A percentile compares a stretch with the other conserved stretches of the same genome.
Evolutionary conservation across 352 stramenopile genomes (phyloP).

Genomic region (Pythium aphanidermatum): DNA sequence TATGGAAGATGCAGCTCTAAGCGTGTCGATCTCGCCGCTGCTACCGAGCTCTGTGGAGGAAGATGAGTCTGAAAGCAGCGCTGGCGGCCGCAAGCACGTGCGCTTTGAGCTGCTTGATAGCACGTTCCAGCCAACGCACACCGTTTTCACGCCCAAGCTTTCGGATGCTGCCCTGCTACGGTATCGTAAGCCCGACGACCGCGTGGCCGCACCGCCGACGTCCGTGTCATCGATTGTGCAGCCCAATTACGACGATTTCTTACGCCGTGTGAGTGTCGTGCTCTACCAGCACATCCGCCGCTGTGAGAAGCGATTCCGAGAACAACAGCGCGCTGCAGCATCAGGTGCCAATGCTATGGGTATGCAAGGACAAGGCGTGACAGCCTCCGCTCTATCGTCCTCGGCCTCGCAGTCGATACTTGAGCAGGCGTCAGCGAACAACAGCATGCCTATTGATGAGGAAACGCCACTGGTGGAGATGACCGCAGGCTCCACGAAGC

Average conservation of each 20-base stretch:
- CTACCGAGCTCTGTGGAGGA: slow-evolving; percentile 76
- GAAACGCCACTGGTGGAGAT: background rate
- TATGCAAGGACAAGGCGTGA: background rate
- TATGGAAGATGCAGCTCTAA: slow-evolving; percentile 41
- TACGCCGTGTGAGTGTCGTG: slow-evolving; percentile 84
- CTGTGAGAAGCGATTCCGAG: slow-evolving; percentile 73
- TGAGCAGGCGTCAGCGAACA: background rate
- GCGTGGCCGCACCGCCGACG: slow-evolving; percentile 53
- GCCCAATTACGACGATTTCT: slow-evolving; percentile 89
- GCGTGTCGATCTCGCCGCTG: slow-evolving; percentile 72
- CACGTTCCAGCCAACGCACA: slow-evolving; percentile 78
- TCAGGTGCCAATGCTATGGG: too few species aligned
- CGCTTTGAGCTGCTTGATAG: slow-evolving; percentile 55
- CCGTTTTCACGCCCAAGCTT: slow-evolving; percentile 76
- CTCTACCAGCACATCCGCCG: slow-evolving; percentile 86
- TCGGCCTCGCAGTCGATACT: slow-evolving; percentile 4
- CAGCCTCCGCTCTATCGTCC: background rate
- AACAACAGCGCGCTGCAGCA: slow-evolving; percentile 39
- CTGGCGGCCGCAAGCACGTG: slow-evolving; percentile 41
- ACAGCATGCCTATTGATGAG: slow-evolving; percentile 1
- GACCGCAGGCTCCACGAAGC: background rate
- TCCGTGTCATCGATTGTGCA: slow-evolving; percentile 79
- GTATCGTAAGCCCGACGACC: slow-evolving; percentile 78
- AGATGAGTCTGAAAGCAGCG: slow-evolving; percentile 20
- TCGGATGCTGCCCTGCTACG: slow-evolving; percentile 58